Evolutionary conservation across 164 flowering plant species (phyloP).

Genomic region (Chimonanthus salicifolius): DNA sequence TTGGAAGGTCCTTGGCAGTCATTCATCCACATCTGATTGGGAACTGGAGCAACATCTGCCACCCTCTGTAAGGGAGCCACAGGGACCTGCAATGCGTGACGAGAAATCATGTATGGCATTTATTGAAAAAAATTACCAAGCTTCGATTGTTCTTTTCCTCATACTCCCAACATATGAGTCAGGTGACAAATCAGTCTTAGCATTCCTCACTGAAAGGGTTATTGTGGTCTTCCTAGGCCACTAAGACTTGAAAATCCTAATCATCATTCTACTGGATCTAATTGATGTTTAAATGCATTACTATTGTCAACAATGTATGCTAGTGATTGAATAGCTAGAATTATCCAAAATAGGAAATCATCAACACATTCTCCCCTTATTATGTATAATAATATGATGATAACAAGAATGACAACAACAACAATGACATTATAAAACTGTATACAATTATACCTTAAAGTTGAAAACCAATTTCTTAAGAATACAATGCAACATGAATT

Average conservation of each 20-base stretch:
- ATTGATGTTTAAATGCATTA: too few relatives aligned
- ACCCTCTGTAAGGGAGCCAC: constrained; percentile 53
- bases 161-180: not conserved
- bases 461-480: too few relatives aligned
- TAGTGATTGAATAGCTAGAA: too few relatives aligned
- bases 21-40: constrained; percentile 38
- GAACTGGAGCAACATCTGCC: constrained; percentile 30
- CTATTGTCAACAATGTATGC: too few relatives aligned
- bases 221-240: not conserved
- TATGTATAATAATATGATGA: too few relatives aligned
- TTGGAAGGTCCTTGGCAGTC: constrained; percentile 37
- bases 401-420: too few relatives aligned
- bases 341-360: too few relatives aligned
- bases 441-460: too few relatives aligned
- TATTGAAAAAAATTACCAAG: not conserved
- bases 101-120: not conserved
- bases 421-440: too few relatives aligned
- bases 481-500: too few relatives aligned
- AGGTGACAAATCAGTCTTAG: not conserved
- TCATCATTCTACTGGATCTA: too few relatives aligned
- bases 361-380: too few relatives aligned
- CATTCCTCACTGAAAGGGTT: not conserved
- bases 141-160: not conserved
- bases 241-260: not conserved
- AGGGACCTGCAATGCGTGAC: constrained; percentile 47